These are phyloP conservation scores for Ascochyta fabae DNA, from an alignment of 2,329 filamentous ascomycete genomes.

Conservation along the genomic window DNA sequence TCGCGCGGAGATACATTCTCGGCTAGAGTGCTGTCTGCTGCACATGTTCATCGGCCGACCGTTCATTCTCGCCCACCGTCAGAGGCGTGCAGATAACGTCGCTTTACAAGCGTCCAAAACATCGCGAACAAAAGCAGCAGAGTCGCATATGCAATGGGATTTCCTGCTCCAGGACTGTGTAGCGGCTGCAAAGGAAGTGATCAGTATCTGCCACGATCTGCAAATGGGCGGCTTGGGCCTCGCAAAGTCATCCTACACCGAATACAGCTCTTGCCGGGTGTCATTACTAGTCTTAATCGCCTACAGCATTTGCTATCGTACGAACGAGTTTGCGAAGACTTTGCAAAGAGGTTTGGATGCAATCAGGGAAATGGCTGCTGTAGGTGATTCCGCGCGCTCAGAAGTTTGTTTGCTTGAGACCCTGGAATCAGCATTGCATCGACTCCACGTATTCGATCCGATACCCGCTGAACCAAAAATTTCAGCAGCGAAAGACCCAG, in stretches of 20 bases:
- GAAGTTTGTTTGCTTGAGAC: slow-evolving; percentile 19
- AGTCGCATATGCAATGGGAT: too few species aligned
- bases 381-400: slow-evolving; percentile 19
- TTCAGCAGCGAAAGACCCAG: too few species aligned
- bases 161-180: too few species aligned
- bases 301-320: too few species aligned
- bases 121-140: too few species aligned
- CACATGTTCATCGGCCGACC: slow-evolving; percentile 24
- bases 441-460: slow-evolving; percentile 16
- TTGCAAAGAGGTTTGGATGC: slow-evolving; percentile 13
- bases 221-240: too few species aligned
- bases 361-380: slow-evolving; percentile 21
- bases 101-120: too few species aligned
- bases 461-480: neutral
- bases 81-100: slow-evolving; percentile 6
- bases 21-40: slow-evolving; percentile 18
- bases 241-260: too few species aligned
- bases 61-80: slow-evolving; percentile 21
- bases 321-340: slow-evolving; percentile 13
- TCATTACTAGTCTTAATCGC: too few species aligned
- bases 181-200: too few species aligned
- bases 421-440: slow-evolving; percentile 15
- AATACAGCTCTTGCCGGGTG: too few species aligned
- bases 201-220: too few species aligned
- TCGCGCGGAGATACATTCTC: slow-evolving; percentile 9